Percentiles rank a stretch among this genome's conserved stretches.
Evolutionary conservation across 1,139 yeast genomes (phyloP).

Genomic region (Wickerhamomyces sp.): DNA sequence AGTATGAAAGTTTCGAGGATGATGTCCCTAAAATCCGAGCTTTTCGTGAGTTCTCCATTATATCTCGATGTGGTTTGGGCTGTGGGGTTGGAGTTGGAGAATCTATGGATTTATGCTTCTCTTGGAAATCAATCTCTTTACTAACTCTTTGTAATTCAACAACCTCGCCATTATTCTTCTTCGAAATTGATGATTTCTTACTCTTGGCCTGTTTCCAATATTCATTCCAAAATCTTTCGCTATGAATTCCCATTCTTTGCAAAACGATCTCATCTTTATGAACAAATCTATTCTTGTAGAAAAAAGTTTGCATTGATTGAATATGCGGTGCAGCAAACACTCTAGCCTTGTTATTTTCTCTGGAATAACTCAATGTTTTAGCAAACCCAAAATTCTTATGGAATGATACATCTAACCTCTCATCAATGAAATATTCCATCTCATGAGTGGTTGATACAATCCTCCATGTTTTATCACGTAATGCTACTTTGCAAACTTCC

Average conservation of each 20-base stretch:
- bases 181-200: constrained; percentile 26
- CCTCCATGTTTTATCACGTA: constrained; percentile 50
- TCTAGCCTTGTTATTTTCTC: too few relatives aligned
- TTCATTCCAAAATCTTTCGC: constrained; percentile 44
- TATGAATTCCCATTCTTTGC: constrained; percentile 28
- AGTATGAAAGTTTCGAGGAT: constrained; percentile 56
- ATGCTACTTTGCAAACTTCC: constrained; percentile 41
- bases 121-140: constrained; percentile 16
- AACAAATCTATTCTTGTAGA: constrained; percentile 44
- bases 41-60: background rate
- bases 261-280: constrained; percentile 26
- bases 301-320: constrained; percentile 46
- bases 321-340: constrained; percentile 60
- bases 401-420: constrained; percentile 38
- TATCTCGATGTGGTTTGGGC: constrained; percentile 5
- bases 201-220: constrained; percentile 44
- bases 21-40: constrained; percentile 49
- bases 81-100: background rate
- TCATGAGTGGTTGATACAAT: constrained; percentile 54
- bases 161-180: constrained; percentile 21
- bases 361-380: constrained; percentile 26
- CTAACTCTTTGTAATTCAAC: constrained; percentile 14
- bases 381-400: constrained; percentile 42
- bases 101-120: constrained; percentile 1
- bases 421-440: constrained; percentile 49